Evolutionary conservation across 2,329 filamentous ascomycete species (phyloP).

Genomic region (Calonectria naviculata): DNA sequence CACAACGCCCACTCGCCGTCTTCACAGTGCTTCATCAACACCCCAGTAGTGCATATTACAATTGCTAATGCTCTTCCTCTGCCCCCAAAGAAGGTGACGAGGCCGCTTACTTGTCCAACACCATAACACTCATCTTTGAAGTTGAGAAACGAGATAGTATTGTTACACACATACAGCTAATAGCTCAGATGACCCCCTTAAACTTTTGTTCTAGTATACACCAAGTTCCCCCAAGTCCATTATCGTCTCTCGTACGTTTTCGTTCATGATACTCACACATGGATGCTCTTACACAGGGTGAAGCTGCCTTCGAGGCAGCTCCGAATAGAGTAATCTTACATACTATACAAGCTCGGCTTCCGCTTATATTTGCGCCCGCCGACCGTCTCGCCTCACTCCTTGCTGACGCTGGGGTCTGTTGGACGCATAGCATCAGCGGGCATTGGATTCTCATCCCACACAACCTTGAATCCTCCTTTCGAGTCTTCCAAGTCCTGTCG

Average conservation of each 20-base stretch:
- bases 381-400: not conserved
- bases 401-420: not conserved
- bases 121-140: not conserved
- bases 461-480: constrained; percentile 57
- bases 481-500: constrained; percentile 64
- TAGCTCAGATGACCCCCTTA: not conserved
- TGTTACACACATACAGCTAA: not conserved
- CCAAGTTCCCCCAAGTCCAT: not conserved
- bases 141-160: constrained; percentile 7
- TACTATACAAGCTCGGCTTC: not conserved
- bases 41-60: too few species aligned
- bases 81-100: not conserved
- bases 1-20: not conserved
- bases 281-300: not conserved
- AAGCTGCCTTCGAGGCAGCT: not conserved
- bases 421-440: not conserved
- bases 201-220: constrained; percentile 8
- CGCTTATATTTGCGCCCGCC: not conserved
- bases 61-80: not conserved
- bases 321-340: not conserved
- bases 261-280: not conserved
- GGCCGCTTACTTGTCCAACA: not conserved
- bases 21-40: not conserved
- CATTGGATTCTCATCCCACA: constrained; percentile 52
- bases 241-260: not conserved